Base-by-base conservation (phyloP, 176 grass and related monocot species). In the Pharus latifolius region DNA sequence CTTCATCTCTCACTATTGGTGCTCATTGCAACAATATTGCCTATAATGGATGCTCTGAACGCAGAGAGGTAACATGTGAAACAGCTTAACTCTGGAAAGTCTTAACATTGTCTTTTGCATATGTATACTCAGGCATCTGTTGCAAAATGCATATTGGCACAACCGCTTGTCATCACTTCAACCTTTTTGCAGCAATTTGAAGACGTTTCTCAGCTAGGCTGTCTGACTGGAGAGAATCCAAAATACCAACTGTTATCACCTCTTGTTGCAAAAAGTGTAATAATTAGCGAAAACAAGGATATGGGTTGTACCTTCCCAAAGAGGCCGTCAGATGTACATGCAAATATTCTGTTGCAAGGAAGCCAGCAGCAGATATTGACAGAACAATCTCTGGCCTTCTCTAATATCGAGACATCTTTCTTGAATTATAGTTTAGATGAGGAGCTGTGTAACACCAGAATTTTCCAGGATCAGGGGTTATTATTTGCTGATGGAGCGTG, bases 11-110 rank as follows among this genome's bases (percentile, higher is more conserved):
- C 47, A 54, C 14, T 65, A 24, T 6, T 60, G 42, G 23, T 24
- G 14, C 18, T 63, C 31, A 14, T 69, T 64, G 61, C 50, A 32
- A 53, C 10, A 49, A 48, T 70, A 49, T 9, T 5, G 27, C 53
- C 27, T 65, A 52, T 45, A 64, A 11, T 58, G 75, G 13, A 75
- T 57, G 32, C 66, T 49, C 57, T 75, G 70, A 73, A 42, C 19
- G 58, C 47, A 32, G 3, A 20, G 49, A 67, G 47, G 66, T 81
- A 42, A 60, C 14, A 26, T 13, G 12, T 30, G 13, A 37, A 67
- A 49, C 46, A 42, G 53, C 32, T 44, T 51, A 32, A 10, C 46
- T 60, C 45, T 64, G 3, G 15, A 17, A 55, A 23, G 22, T 82
- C n/a, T 20, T 22, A 60, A 4, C 34, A 44, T 30, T 67, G 5